Base-by-base conservation (phyloP, 208 protist genomes). In the Crithidia expoeki region DNA sequence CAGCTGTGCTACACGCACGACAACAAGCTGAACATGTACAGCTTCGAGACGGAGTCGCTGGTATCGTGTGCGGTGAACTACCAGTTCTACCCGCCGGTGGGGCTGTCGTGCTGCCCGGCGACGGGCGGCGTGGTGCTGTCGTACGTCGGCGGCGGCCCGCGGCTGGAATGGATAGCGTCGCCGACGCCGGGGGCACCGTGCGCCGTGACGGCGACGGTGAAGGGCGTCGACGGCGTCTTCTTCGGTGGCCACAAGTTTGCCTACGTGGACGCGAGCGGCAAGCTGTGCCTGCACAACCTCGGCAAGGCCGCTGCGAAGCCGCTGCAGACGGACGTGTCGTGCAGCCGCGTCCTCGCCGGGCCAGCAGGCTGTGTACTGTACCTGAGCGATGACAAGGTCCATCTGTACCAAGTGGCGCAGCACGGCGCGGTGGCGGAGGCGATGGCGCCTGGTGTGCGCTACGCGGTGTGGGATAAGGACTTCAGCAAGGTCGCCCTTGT, bases 331-430 rank as follows among this genome's bases (percentile, higher is more conserved):
- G 62, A 88, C 47, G 78, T 90, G 12, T 77, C 72, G 38, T 92
- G 88, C 63, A 77, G 79, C n/a, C 64, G 92, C 14, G 59, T 99
- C 0, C 91, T 98, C 36, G 71, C 85, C 10, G 87, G 79, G 5
- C 83, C 80, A n/a, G 56, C 79, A 19, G 94, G 94, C 27, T 87
- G 63, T 59, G 63, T 98, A 16, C 75, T 99, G 12, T 86, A 92
- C 50, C 76, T 84, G 40, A 79, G 77, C 23, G 93, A 97, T 16
- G 90, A 98, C 47, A 88, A 80, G 49, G 69, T 99, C 19, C 79
- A 90, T 49, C 75, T 99, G 6, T 99, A 95, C 75, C 98, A 99
- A 53, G 75, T 99, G 34, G 94, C 98, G 59, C 96, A 99, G 76
- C 90, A 83, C 32, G 76, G 51, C 23, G 68, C 84, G 4, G 73